Evolutionary conservation across 352 stramenopile species (phyloP).

Genomic region (Phytophthora quininea): DNA sequence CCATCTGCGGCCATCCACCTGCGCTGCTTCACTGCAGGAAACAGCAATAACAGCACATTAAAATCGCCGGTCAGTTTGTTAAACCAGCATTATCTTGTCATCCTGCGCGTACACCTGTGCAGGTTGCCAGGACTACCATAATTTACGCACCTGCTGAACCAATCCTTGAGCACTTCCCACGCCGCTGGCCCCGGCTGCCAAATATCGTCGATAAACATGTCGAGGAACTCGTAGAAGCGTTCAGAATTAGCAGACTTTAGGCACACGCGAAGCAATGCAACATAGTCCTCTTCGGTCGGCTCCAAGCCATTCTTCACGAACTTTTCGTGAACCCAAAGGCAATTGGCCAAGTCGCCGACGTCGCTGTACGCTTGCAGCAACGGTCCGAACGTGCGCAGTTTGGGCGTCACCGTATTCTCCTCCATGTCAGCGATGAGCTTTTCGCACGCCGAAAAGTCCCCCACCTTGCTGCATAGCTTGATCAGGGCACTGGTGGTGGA

Average conservation of each 20-base stretch:
- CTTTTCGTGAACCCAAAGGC: conserved; percentile 59
- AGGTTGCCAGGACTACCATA: too few relatives aligned
- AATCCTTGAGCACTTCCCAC: conserved; percentile 74
- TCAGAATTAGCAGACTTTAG: conserved; percentile 38
- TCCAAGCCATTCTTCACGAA: conserved; percentile 53
- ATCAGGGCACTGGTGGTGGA: conserved; percentile 77
- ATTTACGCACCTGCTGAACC: conserved; percentile 63
- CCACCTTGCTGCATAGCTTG: conserved; percentile 70
- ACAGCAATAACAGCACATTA: background rate
- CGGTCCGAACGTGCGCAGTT: conserved; percentile 76
- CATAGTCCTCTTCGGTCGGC: conserved; percentile 67
- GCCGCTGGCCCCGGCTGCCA: conserved; percentile 45
- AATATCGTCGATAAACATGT: conserved; percentile 68
- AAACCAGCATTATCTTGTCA: background rate
- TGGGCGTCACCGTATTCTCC: conserved; percentile 49
- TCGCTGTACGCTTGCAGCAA: conserved; percentile 68
- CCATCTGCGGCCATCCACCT: conserved; percentile 66
- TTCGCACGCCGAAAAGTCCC: conserved; percentile 60
- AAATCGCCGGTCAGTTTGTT: background rate
- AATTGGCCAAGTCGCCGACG: conserved; percentile 59
- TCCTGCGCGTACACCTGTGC: background rate
- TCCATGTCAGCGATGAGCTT: conserved; percentile 62
- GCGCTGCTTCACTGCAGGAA: conserved; percentile 56
- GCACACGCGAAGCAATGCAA: conserved; percentile 62
- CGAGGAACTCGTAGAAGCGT: conserved; percentile 64